Evolutionary conservation across 768 basidiomycete species (phyloP).

Genomic region (Kwoniella botswanensis): DNA sequence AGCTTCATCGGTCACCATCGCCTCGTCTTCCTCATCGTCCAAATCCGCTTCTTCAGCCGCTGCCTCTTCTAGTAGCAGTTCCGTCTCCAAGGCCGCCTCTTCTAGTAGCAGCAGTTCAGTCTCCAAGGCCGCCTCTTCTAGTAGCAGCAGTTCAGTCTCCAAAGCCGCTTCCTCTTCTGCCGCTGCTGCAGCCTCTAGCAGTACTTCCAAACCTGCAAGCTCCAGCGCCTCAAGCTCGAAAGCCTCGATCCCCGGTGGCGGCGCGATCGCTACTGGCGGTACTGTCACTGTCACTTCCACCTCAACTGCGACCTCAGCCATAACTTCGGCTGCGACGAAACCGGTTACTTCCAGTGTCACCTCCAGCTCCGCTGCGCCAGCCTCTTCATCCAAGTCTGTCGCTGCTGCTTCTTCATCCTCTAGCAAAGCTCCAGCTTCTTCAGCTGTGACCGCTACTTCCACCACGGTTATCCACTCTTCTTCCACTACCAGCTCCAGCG

Average conservation of each 20-base stretch:
- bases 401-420: slow-evolving; percentile 7
- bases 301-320: neutral
- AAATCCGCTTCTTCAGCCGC: slow-evolving; percentile 39
- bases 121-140: slow-evolving; percentile 13
- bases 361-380: slow-evolving; percentile 7
- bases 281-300: slow-evolving; percentile 5
- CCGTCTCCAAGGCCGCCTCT: slow-evolving; percentile 10
- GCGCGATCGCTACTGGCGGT: slow-evolving; percentile 17
- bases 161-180: neutral
- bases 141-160: neutral
- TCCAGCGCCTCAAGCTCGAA: slow-evolving; percentile 2
- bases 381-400: neutral
- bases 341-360: slow-evolving; percentile 7
- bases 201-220: slow-evolving; percentile 17
- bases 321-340: slow-evolving; percentile 3
- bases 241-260: slow-evolving; percentile 17
- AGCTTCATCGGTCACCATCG: slow-evolving; percentile 8
- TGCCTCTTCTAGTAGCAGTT: slow-evolving; percentile 6
- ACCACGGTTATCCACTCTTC: slow-evolving; percentile 10
- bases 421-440: slow-evolving; percentile 8
- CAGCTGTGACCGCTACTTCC: slow-evolving; percentile 11
- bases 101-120: neutral
- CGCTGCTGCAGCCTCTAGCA: slow-evolving; percentile 15
- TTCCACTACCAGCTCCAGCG: slow-evolving; percentile 13
- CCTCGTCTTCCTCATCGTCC: slow-evolving; percentile 9